Conservation (phyloP, 306 rosid genomes). For the Delonix regia region DNA sequence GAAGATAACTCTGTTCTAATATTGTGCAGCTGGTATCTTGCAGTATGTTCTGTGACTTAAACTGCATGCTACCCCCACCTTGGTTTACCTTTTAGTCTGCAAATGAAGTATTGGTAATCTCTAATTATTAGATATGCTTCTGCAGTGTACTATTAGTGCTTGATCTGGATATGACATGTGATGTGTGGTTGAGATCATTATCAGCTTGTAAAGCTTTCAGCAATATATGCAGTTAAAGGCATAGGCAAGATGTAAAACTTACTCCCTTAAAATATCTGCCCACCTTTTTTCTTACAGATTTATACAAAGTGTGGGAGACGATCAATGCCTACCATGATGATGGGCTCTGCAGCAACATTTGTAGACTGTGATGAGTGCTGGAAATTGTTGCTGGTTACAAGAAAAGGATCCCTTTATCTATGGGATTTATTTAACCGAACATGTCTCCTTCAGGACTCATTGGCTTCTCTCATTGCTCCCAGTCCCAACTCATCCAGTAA, state of each 20-base stretch:
- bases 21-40: slow-evolving; percentile 17
- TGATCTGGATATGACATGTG: background rate
- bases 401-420: slow-evolving; percentile 76
- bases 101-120: background rate
- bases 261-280: slow-evolving; percentile 6
- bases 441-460: slow-evolving; percentile 81
- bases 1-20: slow-evolving; percentile 17
- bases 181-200: background rate
- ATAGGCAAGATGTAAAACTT: slow-evolving; percentile 26
- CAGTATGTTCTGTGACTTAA: background rate
- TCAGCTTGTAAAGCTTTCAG: slow-evolving; percentile 1
- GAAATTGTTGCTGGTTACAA: slow-evolving; percentile 88
- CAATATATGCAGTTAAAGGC: background rate
- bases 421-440: slow-evolving; percentile 83
- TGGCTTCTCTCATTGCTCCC: slow-evolving; percentile 72
- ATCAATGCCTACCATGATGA: slow-evolving; percentile 91
- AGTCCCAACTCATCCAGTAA: slow-evolving; percentile 60
- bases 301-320: slow-evolving; percentile 95
- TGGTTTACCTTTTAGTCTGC: slow-evolving; percentile 5
- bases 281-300: slow-evolving; percentile 52
- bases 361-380: slow-evolving; percentile 90
- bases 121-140: background rate
- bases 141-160: background rate
- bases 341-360: slow-evolving; percentile 91
- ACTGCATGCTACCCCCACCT: background rate